Conservation (phyloP, 2,329 filamentous ascomycete species). For the Aspergillus quadrilineatus region DNA sequence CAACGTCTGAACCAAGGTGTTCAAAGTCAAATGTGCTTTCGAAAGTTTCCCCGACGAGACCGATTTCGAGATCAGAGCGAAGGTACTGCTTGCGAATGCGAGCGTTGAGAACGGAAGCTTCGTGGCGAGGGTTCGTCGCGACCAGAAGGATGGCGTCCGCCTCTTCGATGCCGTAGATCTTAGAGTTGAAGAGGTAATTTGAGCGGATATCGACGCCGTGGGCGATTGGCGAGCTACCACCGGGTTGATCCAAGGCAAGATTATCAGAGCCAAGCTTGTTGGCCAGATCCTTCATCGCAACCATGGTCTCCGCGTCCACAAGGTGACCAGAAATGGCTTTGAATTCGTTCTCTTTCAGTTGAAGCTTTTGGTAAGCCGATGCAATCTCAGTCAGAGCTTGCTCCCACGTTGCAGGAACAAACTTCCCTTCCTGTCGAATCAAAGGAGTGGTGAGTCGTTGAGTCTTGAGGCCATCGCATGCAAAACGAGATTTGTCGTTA, state of each 20-base stretch:
- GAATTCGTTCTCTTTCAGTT: conserved; percentile 88
- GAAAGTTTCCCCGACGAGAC: conserved; percentile 84
- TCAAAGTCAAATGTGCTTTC: conserved; percentile 95
- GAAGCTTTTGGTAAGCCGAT: conserved; percentile 73
- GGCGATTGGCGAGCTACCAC: conserved; percentile 77
- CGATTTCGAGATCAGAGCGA: conserved; percentile 89
- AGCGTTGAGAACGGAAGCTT: conserved; percentile 92
- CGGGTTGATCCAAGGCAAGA: conserved; percentile 84
- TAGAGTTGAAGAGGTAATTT: conserved; percentile 97
- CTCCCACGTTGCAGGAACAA: conserved; percentile 92
- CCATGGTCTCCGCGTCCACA: conserved; percentile 86
- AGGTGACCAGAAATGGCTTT: conserved; percentile 91
- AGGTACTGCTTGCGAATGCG: conserved; percentile 98
- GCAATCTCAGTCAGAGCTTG: conserved; percentile 87
- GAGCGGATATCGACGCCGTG: conserved; percentile 92
- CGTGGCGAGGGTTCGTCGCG: conserved; percentile 91
- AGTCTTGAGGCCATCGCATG: conserved; percentile 93
- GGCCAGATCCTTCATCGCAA: conserved; percentile 94
- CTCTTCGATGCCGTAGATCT: conserved; percentile 89
- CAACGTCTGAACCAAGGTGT: conserved; percentile 77
- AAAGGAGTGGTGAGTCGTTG: conserved; percentile 92
- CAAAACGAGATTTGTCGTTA: conserved; percentile 96
- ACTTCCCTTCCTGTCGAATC: conserved; percentile 83
- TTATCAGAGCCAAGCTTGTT: conserved; percentile 98
- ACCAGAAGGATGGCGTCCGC: conserved; percentile 89